Percentiles rank a stretch among this genome's conserved stretches.
Conservation (phyloP, 805 yeast species). For the Candida rishiriensis region DNA sequence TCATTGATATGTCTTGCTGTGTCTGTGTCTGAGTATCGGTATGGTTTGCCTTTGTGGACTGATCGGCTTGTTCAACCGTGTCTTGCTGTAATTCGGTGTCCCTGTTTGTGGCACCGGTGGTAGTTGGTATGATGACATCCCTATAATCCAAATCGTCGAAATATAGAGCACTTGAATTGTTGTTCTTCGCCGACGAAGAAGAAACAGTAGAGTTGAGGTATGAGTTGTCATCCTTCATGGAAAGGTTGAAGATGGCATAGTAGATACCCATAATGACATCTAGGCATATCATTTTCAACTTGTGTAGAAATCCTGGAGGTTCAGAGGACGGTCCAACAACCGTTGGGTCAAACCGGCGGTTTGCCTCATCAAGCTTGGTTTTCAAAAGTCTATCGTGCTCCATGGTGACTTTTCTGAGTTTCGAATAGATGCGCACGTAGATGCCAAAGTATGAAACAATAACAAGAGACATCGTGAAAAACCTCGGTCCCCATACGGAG, state of each 20-base stretch:
- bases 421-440: conserved; percentile 14
- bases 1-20: conserved; percentile 6
- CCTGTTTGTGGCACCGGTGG: too few species aligned
- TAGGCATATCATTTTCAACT: background rate
- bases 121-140: background rate
- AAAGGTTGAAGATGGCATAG: conserved; percentile 11
- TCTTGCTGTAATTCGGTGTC: background rate
- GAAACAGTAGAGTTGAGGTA: conserved; percentile 1
- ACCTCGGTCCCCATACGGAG: conserved; percentile 15
- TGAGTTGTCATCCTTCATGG: conserved; percentile 6
- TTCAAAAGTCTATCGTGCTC: conserved; percentile 9
- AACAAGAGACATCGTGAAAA: conserved; percentile 8
- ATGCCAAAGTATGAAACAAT: conserved; percentile 16
- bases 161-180: background rate
- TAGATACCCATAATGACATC: conserved; percentile 13
- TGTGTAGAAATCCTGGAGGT: too few species aligned
- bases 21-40: background rate
- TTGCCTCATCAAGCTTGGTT: too few species aligned
- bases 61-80: background rate
- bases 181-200: background rate
- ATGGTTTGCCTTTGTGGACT: background rate
- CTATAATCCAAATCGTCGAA: conserved; percentile 1
- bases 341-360: background rate
- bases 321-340: background rate
- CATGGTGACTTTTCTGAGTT: conserved; percentile 7